Conservation (phyloP, 1,139 yeast species). For the Saccharomyces pastorianus region DNA sequence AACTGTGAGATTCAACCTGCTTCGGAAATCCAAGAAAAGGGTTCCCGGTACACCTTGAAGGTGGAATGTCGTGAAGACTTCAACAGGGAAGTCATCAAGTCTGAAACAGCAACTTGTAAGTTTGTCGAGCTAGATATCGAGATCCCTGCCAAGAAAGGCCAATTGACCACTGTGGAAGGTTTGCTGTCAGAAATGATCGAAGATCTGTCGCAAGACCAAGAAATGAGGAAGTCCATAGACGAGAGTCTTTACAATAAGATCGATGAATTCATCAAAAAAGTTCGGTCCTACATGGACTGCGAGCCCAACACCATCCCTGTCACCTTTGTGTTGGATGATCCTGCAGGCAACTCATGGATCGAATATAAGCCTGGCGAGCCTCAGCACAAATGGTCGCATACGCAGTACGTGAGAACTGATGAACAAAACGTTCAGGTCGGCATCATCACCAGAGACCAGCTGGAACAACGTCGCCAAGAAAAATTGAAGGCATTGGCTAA, state of each 20-base stretch:
- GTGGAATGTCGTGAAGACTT: conserved; percentile 68
- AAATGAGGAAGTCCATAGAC: conserved; percentile 59
- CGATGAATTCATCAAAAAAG: conserved; percentile 55
- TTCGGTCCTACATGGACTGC: conserved; percentile 52
- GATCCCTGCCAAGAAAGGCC: conserved; percentile 93
- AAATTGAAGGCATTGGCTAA: conserved; percentile 33
- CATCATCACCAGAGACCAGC: conserved; percentile 71
- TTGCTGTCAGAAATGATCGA: conserved; percentile 71
- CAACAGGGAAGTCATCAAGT: conserved; percentile 85
- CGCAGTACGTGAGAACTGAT: conserved; percentile 75
- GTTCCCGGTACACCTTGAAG: conserved; percentile 62
- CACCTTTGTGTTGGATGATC: conserved; percentile 80
- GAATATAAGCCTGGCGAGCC: conserved; percentile 85
- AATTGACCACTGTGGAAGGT: conserved; percentile 88
- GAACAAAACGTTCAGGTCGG: conserved; percentile 87
- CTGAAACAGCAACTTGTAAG: conserved; percentile 76
- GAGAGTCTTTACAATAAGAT: conserved; percentile 77
- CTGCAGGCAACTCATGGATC: conserved; percentile 96
- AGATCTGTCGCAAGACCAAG: conserved; percentile 79
- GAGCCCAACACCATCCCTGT: conserved; percentile 65
- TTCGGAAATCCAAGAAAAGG: conserved; percentile 79
- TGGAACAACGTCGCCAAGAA: conserved; percentile 37
- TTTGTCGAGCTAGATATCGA: conserved; percentile 84
- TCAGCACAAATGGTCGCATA: conserved; percentile 82
- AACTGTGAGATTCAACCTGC: conserved; percentile 95